phyloP scores from a whole-genome alignment of 129 eudicot genomes.

The Escallonia herrerae region DNA sequence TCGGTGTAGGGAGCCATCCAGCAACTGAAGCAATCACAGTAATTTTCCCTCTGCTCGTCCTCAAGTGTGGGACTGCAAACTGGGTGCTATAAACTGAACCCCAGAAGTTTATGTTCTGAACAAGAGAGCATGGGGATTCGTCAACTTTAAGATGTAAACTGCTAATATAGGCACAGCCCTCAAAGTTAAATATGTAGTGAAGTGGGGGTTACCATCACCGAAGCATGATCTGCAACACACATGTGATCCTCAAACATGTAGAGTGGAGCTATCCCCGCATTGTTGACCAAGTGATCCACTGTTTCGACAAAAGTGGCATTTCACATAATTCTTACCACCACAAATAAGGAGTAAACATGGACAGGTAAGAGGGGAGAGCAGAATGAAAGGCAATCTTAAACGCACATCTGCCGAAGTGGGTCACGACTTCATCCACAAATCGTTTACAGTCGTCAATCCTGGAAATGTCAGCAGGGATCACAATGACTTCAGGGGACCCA shows the following conservation, averaged over 20 bases:
- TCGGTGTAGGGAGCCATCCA: constrained; percentile 52
- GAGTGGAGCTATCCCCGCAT: constrained; percentile 42
- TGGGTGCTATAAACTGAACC: constrained; percentile 55
- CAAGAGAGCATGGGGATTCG: background rate
- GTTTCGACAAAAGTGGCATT: background rate
- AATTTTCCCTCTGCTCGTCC: constrained; percentile 49
- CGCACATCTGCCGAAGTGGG: constrained; percentile 53
- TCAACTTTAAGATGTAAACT: background rate
- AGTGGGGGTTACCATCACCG: constrained; percentile 45
- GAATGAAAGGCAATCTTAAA: background rate
- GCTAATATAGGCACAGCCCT: background rate
- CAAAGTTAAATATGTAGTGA: background rate
- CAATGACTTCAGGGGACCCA: constrained; percentile 50
- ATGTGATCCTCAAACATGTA: constrained; percentile 44
- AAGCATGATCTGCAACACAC: constrained; percentile 28
- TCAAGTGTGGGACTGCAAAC: constrained; percentile 55
- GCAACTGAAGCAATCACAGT: constrained; percentile 42
- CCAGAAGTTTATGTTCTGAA: constrained; percentile 71
- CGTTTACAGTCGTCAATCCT: constrained; percentile 38
- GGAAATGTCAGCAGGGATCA: constrained; percentile 47
- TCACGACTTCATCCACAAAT: constrained; percentile 38
- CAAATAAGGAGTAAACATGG: too few relatives aligned
- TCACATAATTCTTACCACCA: too few relatives aligned
- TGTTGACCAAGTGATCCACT: constrained; percentile 80
- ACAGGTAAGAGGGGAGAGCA: too few relatives aligned